Conservation (phyloP, 495 filamentous ascomycete genomes). For the Neurospora sp. region DNA sequence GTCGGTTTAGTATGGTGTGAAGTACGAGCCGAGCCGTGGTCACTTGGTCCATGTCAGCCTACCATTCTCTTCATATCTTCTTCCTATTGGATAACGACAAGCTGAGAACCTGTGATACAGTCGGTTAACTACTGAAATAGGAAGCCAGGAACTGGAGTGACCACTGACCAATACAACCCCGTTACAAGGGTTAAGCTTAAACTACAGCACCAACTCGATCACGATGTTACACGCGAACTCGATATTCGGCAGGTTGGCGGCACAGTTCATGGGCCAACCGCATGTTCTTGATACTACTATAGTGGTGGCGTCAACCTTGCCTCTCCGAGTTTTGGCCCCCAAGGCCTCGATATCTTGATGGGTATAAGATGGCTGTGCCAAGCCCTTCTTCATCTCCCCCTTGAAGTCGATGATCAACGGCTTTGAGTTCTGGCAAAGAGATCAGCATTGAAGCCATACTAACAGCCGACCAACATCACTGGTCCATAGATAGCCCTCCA, state of each 20-base stretch:
- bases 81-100: background rate
- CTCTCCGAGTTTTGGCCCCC: background rate
- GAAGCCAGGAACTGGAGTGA: background rate
- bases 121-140: background rate
- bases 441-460: background rate
- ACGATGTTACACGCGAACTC: background rate
- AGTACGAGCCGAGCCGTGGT: background rate
- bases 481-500: background rate
- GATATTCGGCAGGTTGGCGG: background rate
- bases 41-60: background rate
- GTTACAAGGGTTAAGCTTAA: background rate
- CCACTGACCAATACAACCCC: background rate
- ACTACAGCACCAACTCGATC: background rate
- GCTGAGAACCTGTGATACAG: background rate
- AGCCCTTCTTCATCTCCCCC: background rate
- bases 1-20: background rate
- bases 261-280: background rate
- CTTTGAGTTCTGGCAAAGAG: background rate
- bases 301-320: no score
- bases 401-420: no score
- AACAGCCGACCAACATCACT: no score
- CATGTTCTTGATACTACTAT: background rate
- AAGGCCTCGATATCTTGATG: background rate
- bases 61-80: background rate
- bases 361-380: background rate